These are phyloP conservation scores for Phytophthora idaei DNA, from an alignment of 352 stramenopile species.

Conservation along the genomic window DNA sequence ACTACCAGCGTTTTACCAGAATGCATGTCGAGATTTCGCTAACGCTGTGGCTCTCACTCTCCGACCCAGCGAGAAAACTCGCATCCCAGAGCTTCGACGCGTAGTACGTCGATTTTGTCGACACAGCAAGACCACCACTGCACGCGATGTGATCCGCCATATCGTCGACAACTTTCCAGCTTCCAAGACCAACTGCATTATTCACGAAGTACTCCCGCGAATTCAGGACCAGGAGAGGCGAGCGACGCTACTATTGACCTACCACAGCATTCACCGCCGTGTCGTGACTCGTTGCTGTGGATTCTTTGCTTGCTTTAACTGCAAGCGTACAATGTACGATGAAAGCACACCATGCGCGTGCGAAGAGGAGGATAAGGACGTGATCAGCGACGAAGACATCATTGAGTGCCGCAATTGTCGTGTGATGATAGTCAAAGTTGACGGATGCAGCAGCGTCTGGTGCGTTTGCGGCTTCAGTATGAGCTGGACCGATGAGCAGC, in stretches of 20 bases:
- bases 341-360: conserved; percentile 9
- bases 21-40: not conserved
- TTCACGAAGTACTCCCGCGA: conserved; percentile 28
- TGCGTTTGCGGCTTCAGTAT: conserved; percentile 52
- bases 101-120: conserved; percentile 24
- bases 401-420: conserved; percentile 48
- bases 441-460: conserved; percentile 46
- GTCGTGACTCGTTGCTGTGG: conserved; percentile 46
- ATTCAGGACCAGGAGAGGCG: conserved; percentile 51
- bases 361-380: conserved; percentile 20
- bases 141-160: conserved; percentile 23
- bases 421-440: conserved; percentile 55
- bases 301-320: conserved; percentile 50
- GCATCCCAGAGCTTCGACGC: conserved; percentile 21
- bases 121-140: conserved; percentile 18
- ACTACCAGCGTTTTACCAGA: conserved; percentile 24
- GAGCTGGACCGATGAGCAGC: conserved; percentile 35
- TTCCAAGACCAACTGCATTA: conserved; percentile 18
- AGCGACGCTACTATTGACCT: conserved; percentile 46
- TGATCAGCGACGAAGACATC: conserved; percentile 28
- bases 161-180: conserved; percentile 16
- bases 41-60: conserved; percentile 14
- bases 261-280: conserved; percentile 35
- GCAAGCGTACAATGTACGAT: conserved; percentile 43
- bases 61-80: conserved; percentile 11